These are phyloP conservation scores for Pachyrhizus erosus DNA, from an alignment of 306 rosid genomes.

Conservation along the genomic window DNA sequence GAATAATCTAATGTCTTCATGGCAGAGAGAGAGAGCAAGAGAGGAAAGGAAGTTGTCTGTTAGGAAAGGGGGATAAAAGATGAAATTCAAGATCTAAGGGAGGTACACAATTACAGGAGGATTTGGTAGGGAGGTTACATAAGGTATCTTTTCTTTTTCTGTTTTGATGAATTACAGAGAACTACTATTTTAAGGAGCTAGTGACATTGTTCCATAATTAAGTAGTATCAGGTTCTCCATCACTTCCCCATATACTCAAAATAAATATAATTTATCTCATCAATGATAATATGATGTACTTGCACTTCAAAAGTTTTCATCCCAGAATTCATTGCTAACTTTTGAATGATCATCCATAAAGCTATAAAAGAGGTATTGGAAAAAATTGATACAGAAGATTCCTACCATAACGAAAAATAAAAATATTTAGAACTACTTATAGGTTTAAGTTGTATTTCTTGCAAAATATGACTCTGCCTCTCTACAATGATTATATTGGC, in stretches of 20 bases:
- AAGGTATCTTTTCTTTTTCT: not conserved
- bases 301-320: not conserved
- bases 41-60: not conserved
- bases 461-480: too few species aligned
- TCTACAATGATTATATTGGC: too few species aligned
- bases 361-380: not conserved
- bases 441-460: not conserved
- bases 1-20: not conserved
- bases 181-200: not conserved
- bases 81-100: not conserved
- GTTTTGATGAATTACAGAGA: not conserved
- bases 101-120: not conserved
- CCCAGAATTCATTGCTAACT: slow-evolving; percentile 19
- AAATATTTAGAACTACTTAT: not conserved
- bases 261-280: not conserved
- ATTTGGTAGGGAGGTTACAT: not conserved
- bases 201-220: not conserved
- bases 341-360: not conserved
- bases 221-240: not conserved
- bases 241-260: not conserved
- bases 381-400: not conserved
- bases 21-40: not conserved
- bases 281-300: not conserved
- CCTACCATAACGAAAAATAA: not conserved
- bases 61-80: not conserved